Evolutionary conservation across 257 asterid genomes (phyloP).

Genomic region (Jacaranda copaia): DNA sequence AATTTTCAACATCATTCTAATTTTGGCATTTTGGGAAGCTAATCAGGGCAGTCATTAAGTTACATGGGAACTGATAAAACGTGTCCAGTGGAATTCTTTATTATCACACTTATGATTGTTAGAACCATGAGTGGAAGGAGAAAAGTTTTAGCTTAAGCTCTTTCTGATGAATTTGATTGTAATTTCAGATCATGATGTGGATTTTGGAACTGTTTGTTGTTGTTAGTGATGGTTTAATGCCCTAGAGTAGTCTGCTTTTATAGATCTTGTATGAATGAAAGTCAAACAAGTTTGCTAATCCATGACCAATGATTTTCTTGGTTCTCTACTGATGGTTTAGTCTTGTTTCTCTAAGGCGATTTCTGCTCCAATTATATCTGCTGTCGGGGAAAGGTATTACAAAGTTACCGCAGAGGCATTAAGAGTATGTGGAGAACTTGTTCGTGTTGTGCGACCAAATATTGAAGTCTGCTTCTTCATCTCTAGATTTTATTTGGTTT

Average conservation of each 20-base stretch:
- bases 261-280: slow-evolving; percentile 7
- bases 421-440: slow-evolving; percentile 97
- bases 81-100: not conserved
- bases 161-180: slow-evolving; percentile 22
- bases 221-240: slow-evolving; percentile 12
- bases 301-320: slow-evolving; percentile 21
- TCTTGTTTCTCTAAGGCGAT: slow-evolving; percentile 63
- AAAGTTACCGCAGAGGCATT: slow-evolving; percentile 99
- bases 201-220: slow-evolving; percentile 16
- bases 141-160: not conserved
- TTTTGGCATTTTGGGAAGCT: not conserved
- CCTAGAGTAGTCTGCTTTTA: slow-evolving; percentile 8
- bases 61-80: not conserved
- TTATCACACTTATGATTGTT: not conserved
- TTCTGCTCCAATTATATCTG: slow-evolving; percentile 92
- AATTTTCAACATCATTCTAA: not conserved
- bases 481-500: slow-evolving; percentile 26
- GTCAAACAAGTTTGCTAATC: slow-evolving; percentile 19
- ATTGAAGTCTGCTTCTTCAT: slow-evolving; percentile 60
- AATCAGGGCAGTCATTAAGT: not conserved
- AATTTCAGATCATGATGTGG: slow-evolving; percentile 16
- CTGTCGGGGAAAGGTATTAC: slow-evolving; percentile 95
- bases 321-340: slow-evolving; percentile 31
- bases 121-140: slow-evolving; percentile 19
- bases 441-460: slow-evolving; percentile 90